A percentile compares a stretch with the other conserved stretches of the same genome.
phyloP scores from a whole-genome alignment of 805 yeast species.

The Hanseniaspora taiwanica region DNA sequence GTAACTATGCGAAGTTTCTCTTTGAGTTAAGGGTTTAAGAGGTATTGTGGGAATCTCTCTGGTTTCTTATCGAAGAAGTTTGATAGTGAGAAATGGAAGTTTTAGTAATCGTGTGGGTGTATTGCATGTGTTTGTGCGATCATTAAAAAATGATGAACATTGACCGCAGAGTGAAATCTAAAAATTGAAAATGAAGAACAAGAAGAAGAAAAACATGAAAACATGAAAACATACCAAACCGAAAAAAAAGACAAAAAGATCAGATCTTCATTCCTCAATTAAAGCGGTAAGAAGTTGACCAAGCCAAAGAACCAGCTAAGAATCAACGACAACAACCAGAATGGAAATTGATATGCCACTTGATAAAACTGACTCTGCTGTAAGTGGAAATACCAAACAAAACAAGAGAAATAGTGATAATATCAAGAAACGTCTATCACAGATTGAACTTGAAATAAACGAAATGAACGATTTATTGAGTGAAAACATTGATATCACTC shows the following conservation, averaged over 20 bases:
- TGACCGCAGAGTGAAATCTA: no score
- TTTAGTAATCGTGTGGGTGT: no score
- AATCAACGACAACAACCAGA: not conserved
- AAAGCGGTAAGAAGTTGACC: not conserved
- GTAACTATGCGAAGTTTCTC: no score
- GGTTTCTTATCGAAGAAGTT: no score
- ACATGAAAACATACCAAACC: not conserved
- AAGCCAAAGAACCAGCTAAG: not conserved
- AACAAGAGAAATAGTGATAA: conserved; percentile 9
- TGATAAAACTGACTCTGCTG: not conserved
- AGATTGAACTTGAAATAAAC: conserved; percentile 22
- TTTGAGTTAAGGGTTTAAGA: no score
- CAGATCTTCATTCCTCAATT: no score
- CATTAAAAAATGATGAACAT: no score
- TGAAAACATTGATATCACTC: conserved; percentile 18
- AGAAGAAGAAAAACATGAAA: not conserved
- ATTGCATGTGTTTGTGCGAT: no score
- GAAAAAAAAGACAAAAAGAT: not conserved
- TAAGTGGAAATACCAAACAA: not conserved
- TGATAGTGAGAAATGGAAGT: no score
- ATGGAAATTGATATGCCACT: not conserved
- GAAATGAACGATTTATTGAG: conserved; percentile 24
- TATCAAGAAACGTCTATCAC: conserved; percentile 22
- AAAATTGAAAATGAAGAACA: not conserved
- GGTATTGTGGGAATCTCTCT: no score